These are phyloP conservation scores for Citrullus colocynthis DNA, from an alignment of 306 rosid species.

Conservation along the genomic window DNA sequence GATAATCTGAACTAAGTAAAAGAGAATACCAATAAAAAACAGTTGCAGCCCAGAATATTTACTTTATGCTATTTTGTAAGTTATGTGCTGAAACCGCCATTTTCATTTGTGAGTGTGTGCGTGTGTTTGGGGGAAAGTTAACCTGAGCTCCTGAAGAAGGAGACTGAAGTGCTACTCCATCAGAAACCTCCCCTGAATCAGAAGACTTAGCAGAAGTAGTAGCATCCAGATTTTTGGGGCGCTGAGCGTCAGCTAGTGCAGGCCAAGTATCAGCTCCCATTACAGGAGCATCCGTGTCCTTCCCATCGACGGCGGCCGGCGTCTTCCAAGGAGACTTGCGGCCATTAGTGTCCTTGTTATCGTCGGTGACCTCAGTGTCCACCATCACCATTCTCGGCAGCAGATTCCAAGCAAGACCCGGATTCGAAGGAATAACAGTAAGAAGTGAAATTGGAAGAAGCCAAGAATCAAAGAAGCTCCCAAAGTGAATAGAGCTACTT, in stretches of 20 bases:
- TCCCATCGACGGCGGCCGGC: conserved; percentile 26
- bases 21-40: neutral
- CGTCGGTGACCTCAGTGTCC: conserved; percentile 48
- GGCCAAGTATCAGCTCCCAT: conserved; percentile 81
- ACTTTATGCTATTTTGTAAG: neutral
- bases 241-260: conserved; percentile 65
- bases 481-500: neutral
- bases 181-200: conserved; percentile 14
- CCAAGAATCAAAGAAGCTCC: no score
- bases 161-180: conserved; percentile 24
- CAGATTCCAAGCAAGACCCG: neutral
- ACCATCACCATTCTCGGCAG: conserved; percentile 46
- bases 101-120: neutral
- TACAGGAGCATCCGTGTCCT: conserved; percentile 37
- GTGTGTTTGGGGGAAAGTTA: neutral
- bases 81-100: neutral
- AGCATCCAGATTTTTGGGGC: conserved; percentile 35
- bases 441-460: neutral
- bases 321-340: conserved; percentile 90
- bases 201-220: conserved; percentile 21
- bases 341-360: conserved; percentile 35
- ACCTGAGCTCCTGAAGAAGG: conserved; percentile 42
- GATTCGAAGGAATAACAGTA: neutral
- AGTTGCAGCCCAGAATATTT: neutral
- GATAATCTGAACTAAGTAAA: neutral